Percentiles rank a stretch among this genome's conserved stretches.
Evolutionary conservation across 2,329 filamentous ascomycete genomes (phyloP).

Genomic region (Shiraia bambusicola): DNA sequence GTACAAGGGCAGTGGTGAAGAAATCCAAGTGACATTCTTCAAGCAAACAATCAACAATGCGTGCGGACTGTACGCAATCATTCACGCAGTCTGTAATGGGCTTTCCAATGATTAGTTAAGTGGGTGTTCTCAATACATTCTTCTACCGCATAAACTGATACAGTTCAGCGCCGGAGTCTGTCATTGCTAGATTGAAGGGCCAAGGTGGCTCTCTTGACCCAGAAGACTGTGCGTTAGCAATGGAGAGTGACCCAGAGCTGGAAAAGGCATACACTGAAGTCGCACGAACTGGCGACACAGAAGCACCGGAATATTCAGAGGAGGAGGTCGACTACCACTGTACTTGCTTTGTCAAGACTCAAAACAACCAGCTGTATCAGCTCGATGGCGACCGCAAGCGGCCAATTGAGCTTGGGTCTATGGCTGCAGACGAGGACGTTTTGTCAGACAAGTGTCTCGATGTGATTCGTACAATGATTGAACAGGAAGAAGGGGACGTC

Average conservation of each 20-base stretch:
- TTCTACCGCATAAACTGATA: neutral
- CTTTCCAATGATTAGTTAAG: conserved; percentile 64
- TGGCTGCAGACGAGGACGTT: conserved; percentile 23
- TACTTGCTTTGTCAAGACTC: conserved; percentile 35
- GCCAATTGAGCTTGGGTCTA: conserved; percentile 32
- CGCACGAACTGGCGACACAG: conserved; percentile 29
- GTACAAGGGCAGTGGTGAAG: conserved; percentile 67
- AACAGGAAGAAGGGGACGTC: conserved; percentile 16
- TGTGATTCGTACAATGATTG: conserved; percentile 26
- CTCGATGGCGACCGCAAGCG: conserved; percentile 37
- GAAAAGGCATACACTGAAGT: conserved; percentile 30
- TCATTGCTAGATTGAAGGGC: conserved; percentile 15
- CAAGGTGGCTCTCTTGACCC: conserved; percentile 8
- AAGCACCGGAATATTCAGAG: conserved; percentile 28
- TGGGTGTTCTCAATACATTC: conserved; percentile 24
- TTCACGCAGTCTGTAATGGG: conserved; percentile 83
- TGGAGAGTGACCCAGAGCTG: conserved; percentile 26
- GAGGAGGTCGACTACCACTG: conserved; percentile 41
- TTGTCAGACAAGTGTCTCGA: conserved; percentile 21
- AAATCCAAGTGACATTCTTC: conserved; percentile 86
- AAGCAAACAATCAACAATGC: conserved; percentile 92
- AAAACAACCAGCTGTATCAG: conserved; percentile 28
- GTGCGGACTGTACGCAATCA: conserved; percentile 83
- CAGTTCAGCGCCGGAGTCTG: conserved; percentile 11
- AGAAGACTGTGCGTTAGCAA: conserved; percentile 16